Conservation (phyloP, 805 yeast genomes). For the Maudiozyma turicensis region DNA sequence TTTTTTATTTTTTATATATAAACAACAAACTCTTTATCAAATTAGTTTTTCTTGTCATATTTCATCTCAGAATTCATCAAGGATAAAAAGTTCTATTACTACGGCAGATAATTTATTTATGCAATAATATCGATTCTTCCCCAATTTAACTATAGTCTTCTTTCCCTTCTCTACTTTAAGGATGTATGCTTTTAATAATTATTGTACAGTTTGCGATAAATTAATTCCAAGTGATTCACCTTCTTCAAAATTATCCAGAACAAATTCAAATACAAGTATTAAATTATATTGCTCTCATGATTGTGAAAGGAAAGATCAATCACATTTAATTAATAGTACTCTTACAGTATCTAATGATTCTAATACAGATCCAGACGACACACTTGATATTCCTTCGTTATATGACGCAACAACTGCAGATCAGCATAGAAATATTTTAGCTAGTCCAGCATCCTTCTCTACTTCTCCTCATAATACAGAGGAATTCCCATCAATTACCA, state of each 20-base stretch:
- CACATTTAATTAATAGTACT: conserved; percentile 1
- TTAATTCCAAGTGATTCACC: conserved; percentile 8
- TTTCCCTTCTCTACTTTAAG: not conserved
- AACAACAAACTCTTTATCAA: no score
- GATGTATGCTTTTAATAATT: conserved; percentile 38
- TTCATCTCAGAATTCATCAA: no score
- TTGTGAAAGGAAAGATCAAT: conserved; percentile 15
- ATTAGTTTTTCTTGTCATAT: no score
- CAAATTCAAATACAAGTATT: not conserved
- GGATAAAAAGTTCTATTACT: no score
- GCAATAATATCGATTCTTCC: no score
- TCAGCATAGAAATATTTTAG: not conserved
- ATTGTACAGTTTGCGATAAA: conserved; percentile 47
- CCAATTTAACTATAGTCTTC: no score
- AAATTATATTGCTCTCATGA: conserved; percentile 20
- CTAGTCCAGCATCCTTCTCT: not conserved
- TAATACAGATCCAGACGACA: not conserved
- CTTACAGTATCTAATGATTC: not conserved
- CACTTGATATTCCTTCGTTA: no score
- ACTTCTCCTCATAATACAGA: not conserved
- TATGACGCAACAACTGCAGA: no score
- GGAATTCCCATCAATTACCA: conserved; percentile 1
- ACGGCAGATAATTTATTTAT: no score
- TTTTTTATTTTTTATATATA: no score
- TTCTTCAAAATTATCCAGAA: not conserved